Evolutionary conservation across 2,329 filamentous ascomycete genomes (phyloP), one percentile per base, ranked within the genome.

Genomic region (Cladobotryum mycophilum): DNA sequence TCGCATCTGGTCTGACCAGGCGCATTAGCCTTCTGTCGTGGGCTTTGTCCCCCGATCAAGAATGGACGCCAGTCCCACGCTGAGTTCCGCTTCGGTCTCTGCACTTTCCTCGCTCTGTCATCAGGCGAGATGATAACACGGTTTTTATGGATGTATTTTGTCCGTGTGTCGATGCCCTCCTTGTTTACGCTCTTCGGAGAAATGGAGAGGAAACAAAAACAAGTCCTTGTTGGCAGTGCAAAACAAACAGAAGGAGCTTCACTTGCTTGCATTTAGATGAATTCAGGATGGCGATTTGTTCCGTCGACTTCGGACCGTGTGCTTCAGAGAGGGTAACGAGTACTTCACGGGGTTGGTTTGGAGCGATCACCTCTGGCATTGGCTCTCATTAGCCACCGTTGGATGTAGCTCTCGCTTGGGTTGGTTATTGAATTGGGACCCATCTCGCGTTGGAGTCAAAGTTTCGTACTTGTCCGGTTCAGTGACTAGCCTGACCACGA

Each of bases 121-220:
- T 61, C 60, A 48, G 50, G 56, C 58, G 74, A 79, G 80, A 83
- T 64, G 79, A 80, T 44, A 80, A 75, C 74, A 81, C 88, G 89
- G 82, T 82, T 95, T 96, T 96, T 95, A 78, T 76, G 79, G 89
- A 95, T 85, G 89, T 91, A 71, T 82, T 96, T 96, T 95, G 88
- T 86, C 80, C 88, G 88, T 79, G 84, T 76, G 74, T 64, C 64
- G 72, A 74, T 70, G 83, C 86, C 85, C 82, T 84, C 81, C 80
- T 69, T 66, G 65, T 61, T 65, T 61, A 12, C 7, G 63, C 65
- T 64, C 60, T 49, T 60, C 48, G 59, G 62, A 34, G 56, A 59
- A 65, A 62, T 63, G 82, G 82, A 83, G 86, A 84, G 87, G 85
- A 91, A 86, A 75, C 86, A 95, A 96, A 96, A 90, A 93, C 88